Evolutionary conservation across 2,329 filamentous ascomycete species (phyloP), one percentile per base, ranked within the genome.

Genomic region (Colletotrichum kahawae): DNA sequence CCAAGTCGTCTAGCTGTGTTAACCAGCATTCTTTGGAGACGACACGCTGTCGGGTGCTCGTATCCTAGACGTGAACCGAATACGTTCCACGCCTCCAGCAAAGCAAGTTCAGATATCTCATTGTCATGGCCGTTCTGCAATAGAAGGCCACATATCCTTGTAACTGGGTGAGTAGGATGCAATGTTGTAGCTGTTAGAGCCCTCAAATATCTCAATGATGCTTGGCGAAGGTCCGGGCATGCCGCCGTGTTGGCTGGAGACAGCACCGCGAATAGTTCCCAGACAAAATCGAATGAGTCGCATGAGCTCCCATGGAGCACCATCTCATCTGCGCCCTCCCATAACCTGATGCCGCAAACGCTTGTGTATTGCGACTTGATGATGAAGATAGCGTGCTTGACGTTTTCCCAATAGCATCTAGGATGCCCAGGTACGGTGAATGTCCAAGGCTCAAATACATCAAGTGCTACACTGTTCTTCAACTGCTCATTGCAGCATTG

Each of bases 401-500:
- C 6, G 5, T 18, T 5, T 16, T 57, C 54, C 54, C 54, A 57
- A 3, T 51, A 51, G n/a, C 43, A 16, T 21, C 43, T 51, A 1
- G n/a, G 43, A 7, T 51, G 43, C 2, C n/a, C 43, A 12, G 43
- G 1, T 7, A 21, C 7, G 0, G 0, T 51, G 1, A 12, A 3
- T 13, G 43, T 2, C n/a, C 3, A 21, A 51, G n/a, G 43, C n/a
- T 51, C 43, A 51, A 51, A 51, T 21, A 24, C n/a, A n/a, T 24
- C 43, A 13, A 51, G 12, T 1, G 1, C 12, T 7, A 12, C 21
- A 0, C n/a, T 13, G 6, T 1, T 51, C n/a, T 13, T 51, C 2
- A 51, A 0, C n/a, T 51, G 43, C 43, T 51, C 43, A 13, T 5
- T 21, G 12, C 43, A 51, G 21, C 43, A 51, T 12, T 51, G 43